Conservation (phyloP, 2,329 filamentous ascomycete species). For the Fusarium mangiferae region DNA sequence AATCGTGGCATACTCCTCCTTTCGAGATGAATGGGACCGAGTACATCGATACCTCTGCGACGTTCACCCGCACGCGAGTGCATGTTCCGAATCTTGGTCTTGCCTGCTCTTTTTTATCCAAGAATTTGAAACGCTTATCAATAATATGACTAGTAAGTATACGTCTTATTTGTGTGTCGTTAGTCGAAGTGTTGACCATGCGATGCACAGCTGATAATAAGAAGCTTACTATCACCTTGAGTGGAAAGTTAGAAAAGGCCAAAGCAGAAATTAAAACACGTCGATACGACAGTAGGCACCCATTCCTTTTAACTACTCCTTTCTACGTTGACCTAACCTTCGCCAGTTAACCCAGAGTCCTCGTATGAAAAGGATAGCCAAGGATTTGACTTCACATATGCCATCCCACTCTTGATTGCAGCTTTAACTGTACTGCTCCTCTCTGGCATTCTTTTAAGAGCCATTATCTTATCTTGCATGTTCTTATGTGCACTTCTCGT, state of each 20-base stretch:
- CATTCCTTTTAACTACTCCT: rapidly evolving
- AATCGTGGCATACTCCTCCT: not conserved
- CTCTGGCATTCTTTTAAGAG: rapidly evolving
- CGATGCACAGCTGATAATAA: not conserved
- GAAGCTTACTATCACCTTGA: not conserved
- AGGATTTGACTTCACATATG: not conserved
- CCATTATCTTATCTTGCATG: not conserved
- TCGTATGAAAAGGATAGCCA: too few relatives aligned
- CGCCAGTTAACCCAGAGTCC: too few relatives aligned
- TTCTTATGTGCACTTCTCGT: not conserved
- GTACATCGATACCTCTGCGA: not conserved
- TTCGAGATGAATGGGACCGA: not conserved
- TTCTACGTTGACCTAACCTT: not conserved
- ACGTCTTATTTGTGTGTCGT: rapidly evolving
- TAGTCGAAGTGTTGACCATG: not conserved
- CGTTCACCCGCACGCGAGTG: not conserved
- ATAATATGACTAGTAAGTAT: not conserved
- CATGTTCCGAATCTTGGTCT: not conserved
- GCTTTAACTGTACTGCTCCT: rapidly evolving
- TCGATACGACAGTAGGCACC: not conserved
- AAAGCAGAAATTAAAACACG: not conserved
- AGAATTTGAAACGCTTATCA: not conserved
- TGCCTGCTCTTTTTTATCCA: rapidly evolving
- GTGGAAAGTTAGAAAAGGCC: not conserved
- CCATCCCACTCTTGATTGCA: not conserved